Percentiles rank a stretch among this genome's conserved stretches.
Evolutionary conservation across 768 basidiomycete species (phyloP).

Genomic region (Pleurotus salmoneostramineus): DNA sequence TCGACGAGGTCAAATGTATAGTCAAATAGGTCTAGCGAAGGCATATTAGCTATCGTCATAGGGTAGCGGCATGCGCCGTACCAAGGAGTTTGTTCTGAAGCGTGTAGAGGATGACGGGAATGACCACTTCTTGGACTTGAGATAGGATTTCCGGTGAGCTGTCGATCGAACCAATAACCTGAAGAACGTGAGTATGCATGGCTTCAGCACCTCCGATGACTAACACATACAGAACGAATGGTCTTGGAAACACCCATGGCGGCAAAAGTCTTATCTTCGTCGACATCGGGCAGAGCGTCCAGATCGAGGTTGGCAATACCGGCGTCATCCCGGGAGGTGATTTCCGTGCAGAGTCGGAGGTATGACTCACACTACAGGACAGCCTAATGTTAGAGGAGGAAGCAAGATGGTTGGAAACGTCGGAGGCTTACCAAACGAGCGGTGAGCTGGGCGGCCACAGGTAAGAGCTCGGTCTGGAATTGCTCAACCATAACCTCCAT

Average conservation of each 20-base stretch:
- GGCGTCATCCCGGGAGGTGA: slow-evolving; percentile 49
- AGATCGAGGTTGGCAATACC: slow-evolving; percentile 47
- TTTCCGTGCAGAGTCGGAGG: slow-evolving; percentile 71
- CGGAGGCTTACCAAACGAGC: slow-evolving; percentile 59
- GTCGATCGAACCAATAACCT: slow-evolving; percentile 78
- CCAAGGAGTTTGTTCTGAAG: slow-evolving; percentile 76
- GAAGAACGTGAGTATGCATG: neutral
- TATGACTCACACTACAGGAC: slow-evolving; percentile 71
- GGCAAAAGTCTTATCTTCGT: slow-evolving; percentile 84
- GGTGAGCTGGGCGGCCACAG: slow-evolving; percentile 79
- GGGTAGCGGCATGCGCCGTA: slow-evolving; percentile 25
- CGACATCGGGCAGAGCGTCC: slow-evolving; percentile 52
- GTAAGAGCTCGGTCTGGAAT: slow-evolving; percentile 80
- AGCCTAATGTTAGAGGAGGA: neutral
- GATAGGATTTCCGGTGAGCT: slow-evolving; percentile 68
- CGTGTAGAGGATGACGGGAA: slow-evolving; percentile 75
- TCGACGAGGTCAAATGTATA: slow-evolving; percentile 87
- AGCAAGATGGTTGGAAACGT: neutral
- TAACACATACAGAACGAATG: slow-evolving; percentile 58
- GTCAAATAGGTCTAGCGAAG: slow-evolving; percentile 69
- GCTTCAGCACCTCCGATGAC: neutral
- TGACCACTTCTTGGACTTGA: slow-evolving; percentile 78
- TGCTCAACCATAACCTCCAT: slow-evolving; percentile 87
- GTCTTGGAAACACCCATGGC: slow-evolving; percentile 89
- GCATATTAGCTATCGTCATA: slow-evolving; percentile 1